Evolutionary conservation across 2,329 filamentous ascomycete species (phyloP).

Genomic region (Calonectria pseudoturangicola): DNA sequence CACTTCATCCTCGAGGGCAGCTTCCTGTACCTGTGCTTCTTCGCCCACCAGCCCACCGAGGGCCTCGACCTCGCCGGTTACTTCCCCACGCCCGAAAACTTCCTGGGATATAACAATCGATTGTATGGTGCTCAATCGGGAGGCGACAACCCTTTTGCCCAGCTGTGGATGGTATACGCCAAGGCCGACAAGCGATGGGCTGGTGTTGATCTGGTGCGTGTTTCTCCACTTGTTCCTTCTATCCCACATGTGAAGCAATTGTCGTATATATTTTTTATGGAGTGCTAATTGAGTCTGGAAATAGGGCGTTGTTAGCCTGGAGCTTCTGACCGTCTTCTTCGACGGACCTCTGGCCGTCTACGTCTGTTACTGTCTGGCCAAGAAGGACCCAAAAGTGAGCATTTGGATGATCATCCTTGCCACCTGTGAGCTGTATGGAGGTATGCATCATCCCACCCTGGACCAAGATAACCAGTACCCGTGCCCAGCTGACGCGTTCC

Average conservation of each 20-base stretch:
- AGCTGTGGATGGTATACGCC: constrained; percentile 82
- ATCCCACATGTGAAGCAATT: neutral
- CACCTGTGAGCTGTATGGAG: constrained; percentile 80
- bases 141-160: constrained; percentile 72
- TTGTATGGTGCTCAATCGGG: constrained; percentile 76
- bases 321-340: constrained; percentile 79
- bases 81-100: constrained; percentile 72
- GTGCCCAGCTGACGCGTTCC: neutral
- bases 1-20: constrained; percentile 94
- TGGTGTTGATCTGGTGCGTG: constrained; percentile 74
- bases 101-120: constrained; percentile 66
- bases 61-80: constrained; percentile 54
- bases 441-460: constrained; percentile 60
- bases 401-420: constrained; percentile 80
- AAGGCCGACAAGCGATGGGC: constrained; percentile 79
- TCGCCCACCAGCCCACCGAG: constrained; percentile 68
- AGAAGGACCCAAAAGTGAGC: constrained; percentile 71
- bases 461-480: neutral
- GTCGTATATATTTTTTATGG: neutral
- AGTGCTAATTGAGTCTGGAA: constrained; percentile 3
- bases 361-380: constrained; percentile 76
- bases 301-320: constrained; percentile 76
- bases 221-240: neutral
- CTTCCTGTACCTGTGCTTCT: constrained; percentile 96
- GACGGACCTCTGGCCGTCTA: constrained; percentile 76